Conservation (phyloP, 345 rosid genomes). For the Salix purpurea region DNA sequence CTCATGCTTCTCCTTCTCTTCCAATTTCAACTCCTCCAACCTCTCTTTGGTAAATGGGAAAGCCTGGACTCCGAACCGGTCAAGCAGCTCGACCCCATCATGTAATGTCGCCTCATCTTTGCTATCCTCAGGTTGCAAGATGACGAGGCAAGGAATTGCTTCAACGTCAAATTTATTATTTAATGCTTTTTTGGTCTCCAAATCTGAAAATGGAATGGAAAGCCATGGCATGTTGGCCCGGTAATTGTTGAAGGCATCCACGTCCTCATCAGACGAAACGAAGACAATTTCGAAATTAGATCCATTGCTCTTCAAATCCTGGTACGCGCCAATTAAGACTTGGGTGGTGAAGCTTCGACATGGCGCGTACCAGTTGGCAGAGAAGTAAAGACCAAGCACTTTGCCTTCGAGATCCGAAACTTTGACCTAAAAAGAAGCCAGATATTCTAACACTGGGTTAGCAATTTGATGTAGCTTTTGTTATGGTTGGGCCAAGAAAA, state of each 20-base stretch:
- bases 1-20: conserved; percentile 46
- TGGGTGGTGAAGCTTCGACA: conserved; percentile 47
- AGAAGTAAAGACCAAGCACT: conserved; percentile 55
- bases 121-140: conserved; percentile 39
- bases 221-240: conserved; percentile 60
- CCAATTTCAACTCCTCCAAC: conserved; percentile 38
- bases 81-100: conserved; percentile 46
- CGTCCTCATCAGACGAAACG: conserved; percentile 53
- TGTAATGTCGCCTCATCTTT: conserved; percentile 29
- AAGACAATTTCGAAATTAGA: conserved; percentile 48
- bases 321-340: conserved; percentile 28
- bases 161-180: conserved; percentile 43
- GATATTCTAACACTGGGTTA: not conserved
- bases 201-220: conserved; percentile 48
- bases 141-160: conserved; percentile 49
- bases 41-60: conserved; percentile 53
- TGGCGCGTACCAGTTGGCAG: conserved; percentile 58
- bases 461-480: not conserved
- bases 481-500: not conserved
- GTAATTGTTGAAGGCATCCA: conserved; percentile 49
- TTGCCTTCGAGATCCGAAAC: conserved; percentile 52
- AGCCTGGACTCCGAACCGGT: conserved; percentile 44
- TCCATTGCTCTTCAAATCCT: conserved; percentile 35
- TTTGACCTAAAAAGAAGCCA: conserved; percentile 29
- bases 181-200: conserved; percentile 50